Conservation (phyloP, 257 asterid species). For the Penstemon davidsonii region DNA sequence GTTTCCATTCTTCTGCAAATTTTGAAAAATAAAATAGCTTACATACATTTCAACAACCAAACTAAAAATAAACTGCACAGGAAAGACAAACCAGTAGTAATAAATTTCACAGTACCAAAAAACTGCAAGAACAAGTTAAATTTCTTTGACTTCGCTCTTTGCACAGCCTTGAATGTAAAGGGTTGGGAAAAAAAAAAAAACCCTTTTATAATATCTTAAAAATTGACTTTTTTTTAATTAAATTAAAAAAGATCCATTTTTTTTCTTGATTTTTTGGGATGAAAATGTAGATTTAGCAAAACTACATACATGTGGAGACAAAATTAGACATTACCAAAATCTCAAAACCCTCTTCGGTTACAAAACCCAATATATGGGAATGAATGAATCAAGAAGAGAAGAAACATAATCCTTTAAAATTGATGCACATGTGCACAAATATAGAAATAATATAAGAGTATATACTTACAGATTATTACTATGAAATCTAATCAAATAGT, state of each 20-base stretch:
- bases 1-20: conserved; percentile 38
- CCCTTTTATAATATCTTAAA: conserved; percentile 14
- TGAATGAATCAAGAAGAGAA: conserved; percentile 31
- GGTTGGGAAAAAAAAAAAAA: not conserved
- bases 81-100: conserved; percentile 20
- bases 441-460: conserved; percentile 9
- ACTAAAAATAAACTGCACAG: conserved; percentile 38
- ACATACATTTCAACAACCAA: conserved; percentile 46
- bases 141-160: conserved; percentile 40
- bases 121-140: conserved; percentile 32
- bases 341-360: conserved; percentile 43
- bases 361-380: conserved; percentile 40
- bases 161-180: conserved; percentile 34
- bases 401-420: conserved; percentile 31
- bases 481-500: conserved; percentile 57
- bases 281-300: conserved; percentile 28
- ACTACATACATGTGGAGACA: conserved; percentile 49
- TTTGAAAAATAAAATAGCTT: conserved; percentile 29
- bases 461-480: conserved; percentile 19
- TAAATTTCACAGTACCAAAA: conserved; percentile 26
- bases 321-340: conserved; percentile 37
- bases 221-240: not conserved
- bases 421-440: conserved; percentile 41
- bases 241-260: conserved; percentile 16
- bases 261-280: not conserved